phyloP scores from a whole-genome alignment of 768 basidiomycete species.

The Suillus hirtellus region DNA sequence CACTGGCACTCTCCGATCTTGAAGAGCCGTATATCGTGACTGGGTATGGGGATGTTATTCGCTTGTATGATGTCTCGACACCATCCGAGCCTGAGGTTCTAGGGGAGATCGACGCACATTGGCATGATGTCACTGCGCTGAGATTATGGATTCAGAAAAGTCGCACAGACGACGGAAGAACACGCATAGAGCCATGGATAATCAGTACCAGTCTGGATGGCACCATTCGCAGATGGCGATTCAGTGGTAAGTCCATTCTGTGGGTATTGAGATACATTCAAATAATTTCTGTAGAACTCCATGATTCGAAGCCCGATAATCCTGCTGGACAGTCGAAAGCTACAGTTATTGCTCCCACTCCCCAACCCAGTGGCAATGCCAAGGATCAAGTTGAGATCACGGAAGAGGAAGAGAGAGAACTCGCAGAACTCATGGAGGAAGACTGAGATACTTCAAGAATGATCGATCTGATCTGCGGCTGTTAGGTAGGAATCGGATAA shows the following conservation, averaged over 20 bases:
- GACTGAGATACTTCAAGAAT: constrained; percentile 16
- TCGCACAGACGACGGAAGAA: constrained; percentile 43
- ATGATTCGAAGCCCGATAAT: constrained; percentile 25
- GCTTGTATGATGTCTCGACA: constrained; percentile 75
- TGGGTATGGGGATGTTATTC: constrained; percentile 80
- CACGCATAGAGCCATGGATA: constrained; percentile 75
- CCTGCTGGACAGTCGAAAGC: constrained; percentile 19
- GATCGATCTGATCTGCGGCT: neutral
- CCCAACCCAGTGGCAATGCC: constrained; percentile 28
- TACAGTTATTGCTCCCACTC: constrained; percentile 27
- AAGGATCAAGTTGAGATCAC: constrained; percentile 51
- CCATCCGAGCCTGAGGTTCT: constrained; percentile 68
- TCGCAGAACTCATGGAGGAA: constrained; percentile 73
- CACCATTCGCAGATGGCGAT: constrained; percentile 83
- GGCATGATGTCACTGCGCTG: constrained; percentile 83
- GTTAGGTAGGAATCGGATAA: constrained; percentile 19
- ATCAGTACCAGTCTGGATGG: constrained; percentile 84
- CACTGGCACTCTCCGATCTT: constrained; percentile 62
- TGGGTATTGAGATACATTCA: neutral
- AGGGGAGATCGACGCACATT: constrained; percentile 81
- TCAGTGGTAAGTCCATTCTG: constrained; percentile 50
- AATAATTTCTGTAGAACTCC: constrained; percentile 25
- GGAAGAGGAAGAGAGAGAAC: constrained; percentile 87
- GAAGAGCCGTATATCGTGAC: constrained; percentile 76
- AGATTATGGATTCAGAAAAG: constrained; percentile 66